Evolutionary conservation across 768 basidiomycete genomes (phyloP).

Genomic region (Xerocomus spinulosus): DNA sequence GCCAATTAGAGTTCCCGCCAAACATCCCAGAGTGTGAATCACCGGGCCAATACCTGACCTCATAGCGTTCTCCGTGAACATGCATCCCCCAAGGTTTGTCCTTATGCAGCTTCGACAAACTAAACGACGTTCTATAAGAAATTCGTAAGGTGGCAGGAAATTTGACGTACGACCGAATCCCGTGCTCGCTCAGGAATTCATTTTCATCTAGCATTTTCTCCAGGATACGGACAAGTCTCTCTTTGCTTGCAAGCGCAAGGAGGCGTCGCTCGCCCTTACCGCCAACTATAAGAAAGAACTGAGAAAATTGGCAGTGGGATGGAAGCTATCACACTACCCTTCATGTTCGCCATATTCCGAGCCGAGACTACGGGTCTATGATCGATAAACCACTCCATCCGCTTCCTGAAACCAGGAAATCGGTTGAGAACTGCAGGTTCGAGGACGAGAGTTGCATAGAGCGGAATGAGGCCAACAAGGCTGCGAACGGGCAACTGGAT

Average conservation of each 20-base stretch:
- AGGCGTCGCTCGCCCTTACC: slow-evolving; percentile 86
- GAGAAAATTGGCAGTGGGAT: background rate
- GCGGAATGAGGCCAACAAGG: slow-evolving; percentile 95
- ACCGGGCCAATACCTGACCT: slow-evolving; percentile 96
- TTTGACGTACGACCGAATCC: slow-evolving; percentile 82
- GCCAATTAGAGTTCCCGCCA: slow-evolving; percentile 97
- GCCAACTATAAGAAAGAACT: slow-evolving; percentile 28
- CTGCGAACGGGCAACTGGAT: slow-evolving; percentile 93
- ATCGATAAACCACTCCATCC: slow-evolving; percentile 98
- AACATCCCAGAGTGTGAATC: slow-evolving; percentile 98
- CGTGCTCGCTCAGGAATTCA: slow-evolving; percentile 94
- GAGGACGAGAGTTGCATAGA: slow-evolving; percentile 91
- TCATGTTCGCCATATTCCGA: slow-evolving; percentile 96
- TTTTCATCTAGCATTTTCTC: slow-evolving; percentile 97
- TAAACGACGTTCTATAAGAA: slow-evolving; percentile 30
- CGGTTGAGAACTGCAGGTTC: slow-evolving; percentile 86
- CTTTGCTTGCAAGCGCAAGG: slow-evolving; percentile 87
- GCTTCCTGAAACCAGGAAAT: slow-evolving; percentile 97
- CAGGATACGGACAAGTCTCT: slow-evolving; percentile 80
- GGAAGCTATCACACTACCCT: slow-evolving; percentile 42
- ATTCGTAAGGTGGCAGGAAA: background rate
- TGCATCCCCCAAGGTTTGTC: slow-evolving; percentile 93
- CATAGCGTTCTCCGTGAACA: slow-evolving; percentile 87
- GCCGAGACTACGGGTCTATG: slow-evolving; percentile 83
- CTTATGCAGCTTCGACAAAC: slow-evolving; percentile 86